A percentile compares a stretch with the other conserved stretches of the same genome.
Conservation (phyloP, 2,329 filamentous ascomycete species). For the Monosporascus ibericus region DNA sequence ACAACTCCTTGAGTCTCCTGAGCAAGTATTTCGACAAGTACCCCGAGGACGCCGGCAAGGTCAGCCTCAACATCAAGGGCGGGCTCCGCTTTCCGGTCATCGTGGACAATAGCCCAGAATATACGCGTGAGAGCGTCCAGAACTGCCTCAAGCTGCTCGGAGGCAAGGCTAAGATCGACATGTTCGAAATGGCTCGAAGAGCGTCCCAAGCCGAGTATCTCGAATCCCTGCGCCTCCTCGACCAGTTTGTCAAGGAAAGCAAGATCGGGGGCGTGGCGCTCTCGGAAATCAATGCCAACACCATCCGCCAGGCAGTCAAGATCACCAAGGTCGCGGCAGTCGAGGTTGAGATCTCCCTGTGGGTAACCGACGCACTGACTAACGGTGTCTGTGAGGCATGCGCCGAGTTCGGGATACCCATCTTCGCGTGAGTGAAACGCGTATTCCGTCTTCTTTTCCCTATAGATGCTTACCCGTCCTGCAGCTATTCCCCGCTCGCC, state of each 20-base stretch:
- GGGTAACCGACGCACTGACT: constrained; percentile 20
- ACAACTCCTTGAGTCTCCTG: constrained; percentile 43
- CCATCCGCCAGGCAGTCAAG: constrained; percentile 21
- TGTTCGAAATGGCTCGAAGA: constrained; percentile 42
- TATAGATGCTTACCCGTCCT: not conserved
- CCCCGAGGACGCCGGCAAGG: constrained; percentile 45
- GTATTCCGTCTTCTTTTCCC: not conserved
- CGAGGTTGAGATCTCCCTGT: constrained; percentile 30
- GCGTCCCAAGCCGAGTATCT: constrained; percentile 30
- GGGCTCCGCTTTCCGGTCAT: constrained; percentile 30
- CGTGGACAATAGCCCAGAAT: constrained; percentile 31
- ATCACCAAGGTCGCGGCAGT: constrained; percentile 24
- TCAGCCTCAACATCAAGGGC: constrained; percentile 48
- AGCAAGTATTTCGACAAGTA: constrained; percentile 46
- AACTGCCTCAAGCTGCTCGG: constrained; percentile 32
- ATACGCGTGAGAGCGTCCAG: constrained; percentile 42
- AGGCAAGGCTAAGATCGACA: constrained; percentile 39
- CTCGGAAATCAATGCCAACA: constrained; percentile 25
- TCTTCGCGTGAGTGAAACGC: constrained; percentile 46
- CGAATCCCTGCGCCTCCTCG: constrained; percentile 21
- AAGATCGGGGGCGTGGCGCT: constrained; percentile 30
- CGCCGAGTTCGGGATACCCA: constrained; percentile 44
- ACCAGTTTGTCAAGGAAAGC: constrained; percentile 24
- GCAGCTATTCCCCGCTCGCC: not conserved
- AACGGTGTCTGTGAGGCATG: constrained; percentile 29